phyloP scores from a whole-genome alignment of 352 stramenopile species.

The Globisporangium heterothallicum region DNA sequence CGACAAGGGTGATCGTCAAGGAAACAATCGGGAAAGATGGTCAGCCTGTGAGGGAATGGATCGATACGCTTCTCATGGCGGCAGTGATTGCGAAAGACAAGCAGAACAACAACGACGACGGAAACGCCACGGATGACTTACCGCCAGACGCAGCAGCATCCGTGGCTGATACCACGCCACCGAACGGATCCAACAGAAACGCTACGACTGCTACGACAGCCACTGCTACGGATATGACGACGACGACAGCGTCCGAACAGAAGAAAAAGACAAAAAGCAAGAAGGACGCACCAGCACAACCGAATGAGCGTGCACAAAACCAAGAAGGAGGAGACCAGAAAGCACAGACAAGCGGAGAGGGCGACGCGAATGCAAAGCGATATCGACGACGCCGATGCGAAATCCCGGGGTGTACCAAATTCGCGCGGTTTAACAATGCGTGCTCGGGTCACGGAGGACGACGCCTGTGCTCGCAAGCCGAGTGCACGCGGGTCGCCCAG shows the following conservation, averaged over 20 bases:
- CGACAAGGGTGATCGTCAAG: constrained; percentile 2
- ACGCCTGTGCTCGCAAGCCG: constrained; percentile 65
- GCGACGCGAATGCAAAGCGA: constrained; percentile 28
- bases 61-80: constrained; percentile 71
- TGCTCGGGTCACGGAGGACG: constrained; percentile 67
- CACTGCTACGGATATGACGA: constrained; percentile 3
- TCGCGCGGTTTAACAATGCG: constrained; percentile 74
- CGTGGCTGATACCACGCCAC: constrained; percentile 7
- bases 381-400: constrained; percentile 65
- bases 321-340: neutral
- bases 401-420: constrained; percentile 63
- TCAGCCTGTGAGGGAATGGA: constrained; percentile 66
- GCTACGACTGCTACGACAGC: constrained; percentile 1
- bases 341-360: neutral
- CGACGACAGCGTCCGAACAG: constrained; percentile 1
- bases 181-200: constrained; percentile 5
- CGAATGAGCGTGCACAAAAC: neutral
- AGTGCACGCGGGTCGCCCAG: constrained; percentile 63
- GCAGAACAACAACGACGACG: constrained; percentile 15
- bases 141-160: neutral
- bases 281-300: neutral
- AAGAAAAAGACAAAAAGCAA: neutral
- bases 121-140: constrained; percentile 2
- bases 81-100: constrained; percentile 71
- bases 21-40: constrained; percentile 12